Percentiles rank a stretch among this genome's conserved stretches.
Evolutionary conservation across 768 basidiomycete genomes (phyloP).

Genomic region (Mycena amicta): DNA sequence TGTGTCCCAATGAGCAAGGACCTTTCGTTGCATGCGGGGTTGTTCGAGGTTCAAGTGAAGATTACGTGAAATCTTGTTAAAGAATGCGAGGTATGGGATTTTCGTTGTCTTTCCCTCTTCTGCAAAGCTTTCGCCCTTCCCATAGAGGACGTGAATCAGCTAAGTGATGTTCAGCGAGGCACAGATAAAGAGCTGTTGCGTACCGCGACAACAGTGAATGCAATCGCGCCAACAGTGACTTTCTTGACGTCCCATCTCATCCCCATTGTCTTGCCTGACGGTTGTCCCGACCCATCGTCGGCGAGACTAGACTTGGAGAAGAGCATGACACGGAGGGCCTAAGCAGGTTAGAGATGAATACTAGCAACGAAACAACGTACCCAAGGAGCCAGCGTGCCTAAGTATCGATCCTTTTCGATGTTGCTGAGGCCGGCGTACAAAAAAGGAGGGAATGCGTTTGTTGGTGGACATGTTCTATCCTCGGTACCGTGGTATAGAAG

Average conservation of each 20-base stretch:
- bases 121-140: background rate
- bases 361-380: background rate
- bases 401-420: background rate
- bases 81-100: background rate
- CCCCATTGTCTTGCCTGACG: background rate
- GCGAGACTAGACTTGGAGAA: background rate
- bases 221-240: background rate
- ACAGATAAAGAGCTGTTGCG: background rate
- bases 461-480: background rate
- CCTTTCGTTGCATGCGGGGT: background rate
- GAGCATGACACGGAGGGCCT: background rate
- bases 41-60: background rate
- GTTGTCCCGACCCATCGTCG: background rate
- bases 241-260: background rate
- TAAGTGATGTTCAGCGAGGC: background rate
- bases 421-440: background rate
- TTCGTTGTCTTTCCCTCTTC: background rate
- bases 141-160: background rate
- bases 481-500: background rate
- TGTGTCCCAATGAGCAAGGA: background rate
- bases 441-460: background rate
- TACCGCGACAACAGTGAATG: background rate
- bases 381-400: background rate
- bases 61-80: background rate
- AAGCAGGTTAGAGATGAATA: background rate